These are phyloP conservation scores for Tranzscheliella williamsii DNA, from an alignment of 1,284 basidiomycete species.

Conservation along the genomic window DNA sequence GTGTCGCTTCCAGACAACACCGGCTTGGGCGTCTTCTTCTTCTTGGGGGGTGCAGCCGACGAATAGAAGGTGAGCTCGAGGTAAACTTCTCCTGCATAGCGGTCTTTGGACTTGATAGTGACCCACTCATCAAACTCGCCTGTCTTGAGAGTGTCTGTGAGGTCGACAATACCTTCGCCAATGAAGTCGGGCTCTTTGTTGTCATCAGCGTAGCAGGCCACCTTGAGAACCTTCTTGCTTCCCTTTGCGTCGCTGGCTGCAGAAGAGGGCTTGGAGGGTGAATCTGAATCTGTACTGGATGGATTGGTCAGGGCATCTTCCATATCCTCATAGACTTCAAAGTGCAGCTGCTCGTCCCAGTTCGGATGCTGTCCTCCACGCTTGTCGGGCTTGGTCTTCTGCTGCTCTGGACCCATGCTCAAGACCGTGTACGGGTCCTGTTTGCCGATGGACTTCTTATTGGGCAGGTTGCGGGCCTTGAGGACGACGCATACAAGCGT, in stretches of 20 bases:
- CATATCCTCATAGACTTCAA: constrained; percentile 81
- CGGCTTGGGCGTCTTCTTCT: constrained; percentile 40
- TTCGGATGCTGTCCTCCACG: constrained; percentile 96
- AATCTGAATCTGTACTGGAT: constrained; percentile 22
- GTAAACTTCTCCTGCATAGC: constrained; percentile 58
- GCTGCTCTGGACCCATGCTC: constrained; percentile 70
- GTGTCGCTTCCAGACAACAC: constrained; percentile 30
- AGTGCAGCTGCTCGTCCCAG: constrained; percentile 98
- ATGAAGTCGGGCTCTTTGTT: constrained; percentile 92
- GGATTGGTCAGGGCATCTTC: constrained; percentile 68
- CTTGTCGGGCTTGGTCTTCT: constrained; percentile 74
- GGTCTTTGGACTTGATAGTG: constrained; percentile 61
- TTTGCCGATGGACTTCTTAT: constrained; percentile 68
- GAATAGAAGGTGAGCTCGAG: constrained; percentile 60
- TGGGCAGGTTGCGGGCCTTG: constrained; percentile 73
- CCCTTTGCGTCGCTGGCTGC: constrained; percentile 65
- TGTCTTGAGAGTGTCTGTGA: constrained; percentile 86
- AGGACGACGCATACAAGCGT: constrained; percentile 92
- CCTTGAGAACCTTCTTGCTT: constrained; percentile 75
- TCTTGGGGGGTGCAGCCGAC: constrained; percentile 49
- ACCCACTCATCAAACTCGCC: constrained; percentile 99
- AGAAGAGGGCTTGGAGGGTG: constrained; percentile 62
- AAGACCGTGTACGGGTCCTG: constrained; percentile 94
- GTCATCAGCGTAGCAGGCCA: constrained; percentile 93
- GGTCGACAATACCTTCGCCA: constrained; percentile 83